phyloP scores from a whole-genome alignment of 2,329 filamentous ascomycete species.

The Exophiala dermatitidis region DNA sequence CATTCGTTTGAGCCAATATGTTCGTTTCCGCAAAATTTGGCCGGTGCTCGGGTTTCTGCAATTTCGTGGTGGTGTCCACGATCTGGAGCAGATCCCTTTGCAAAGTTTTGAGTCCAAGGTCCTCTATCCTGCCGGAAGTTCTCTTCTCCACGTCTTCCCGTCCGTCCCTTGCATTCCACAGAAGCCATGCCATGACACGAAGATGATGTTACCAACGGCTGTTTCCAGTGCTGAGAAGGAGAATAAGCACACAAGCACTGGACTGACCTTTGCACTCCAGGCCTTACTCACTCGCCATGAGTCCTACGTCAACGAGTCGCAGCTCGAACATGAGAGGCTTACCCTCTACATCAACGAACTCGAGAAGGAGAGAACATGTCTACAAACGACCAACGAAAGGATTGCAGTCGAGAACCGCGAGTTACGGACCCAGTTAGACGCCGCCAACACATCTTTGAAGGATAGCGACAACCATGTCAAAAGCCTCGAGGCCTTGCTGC shows the following conservation, averaged over 20 bases:
- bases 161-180: not conserved
- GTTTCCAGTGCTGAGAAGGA: not conserved
- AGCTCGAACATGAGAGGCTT: constrained; percentile 72
- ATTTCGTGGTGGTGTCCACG: constrained; percentile 1
- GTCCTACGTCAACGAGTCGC: constrained; percentile 85
- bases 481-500: constrained; percentile 66
- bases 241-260: constrained; percentile 16
- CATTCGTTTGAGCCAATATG: not conserved
- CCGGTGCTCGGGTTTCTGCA: constrained; percentile 6
- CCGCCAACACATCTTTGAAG: constrained; percentile 67
- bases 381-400: constrained; percentile 69
- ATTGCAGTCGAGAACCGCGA: constrained; percentile 76
- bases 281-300: constrained; percentile 87
- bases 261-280: constrained; percentile 70
- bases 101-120: not conserved
- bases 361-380: constrained; percentile 62
- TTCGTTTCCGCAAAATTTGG: not conserved
- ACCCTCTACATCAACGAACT: constrained; percentile 62
- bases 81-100: not conserved
- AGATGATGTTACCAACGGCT: not conserved
- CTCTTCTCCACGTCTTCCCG: not conserved
- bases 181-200: constrained; percentile 1
- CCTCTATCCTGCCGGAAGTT: not conserved
- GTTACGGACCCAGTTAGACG: constrained; percentile 76
- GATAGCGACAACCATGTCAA: constrained; percentile 76